phyloP scores from a whole-genome alignment of 768 basidiomycete species.

The Mycena chlorophos region DNA sequence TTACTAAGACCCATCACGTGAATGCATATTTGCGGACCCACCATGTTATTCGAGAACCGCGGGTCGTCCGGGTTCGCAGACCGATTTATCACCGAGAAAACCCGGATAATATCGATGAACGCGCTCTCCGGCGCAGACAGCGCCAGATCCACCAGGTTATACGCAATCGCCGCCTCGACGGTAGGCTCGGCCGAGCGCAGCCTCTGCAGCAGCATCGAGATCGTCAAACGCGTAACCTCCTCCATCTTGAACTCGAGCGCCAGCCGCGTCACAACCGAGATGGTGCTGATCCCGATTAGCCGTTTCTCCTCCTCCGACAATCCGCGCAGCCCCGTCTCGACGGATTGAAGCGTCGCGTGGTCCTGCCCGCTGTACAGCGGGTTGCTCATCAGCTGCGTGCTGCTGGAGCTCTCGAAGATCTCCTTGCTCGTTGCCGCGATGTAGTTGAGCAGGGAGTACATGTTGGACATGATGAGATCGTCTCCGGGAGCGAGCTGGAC shows the following conservation, averaged over 20 bases:
- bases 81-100: slow-evolving; percentile 82
- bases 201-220: slow-evolving; percentile 91
- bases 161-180: slow-evolving; percentile 88
- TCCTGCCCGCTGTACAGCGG: slow-evolving; percentile 47
- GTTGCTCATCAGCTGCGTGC: slow-evolving; percentile 42
- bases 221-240: slow-evolving; percentile 84
- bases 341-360: slow-evolving; percentile 52
- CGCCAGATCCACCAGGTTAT: slow-evolving; percentile 89
- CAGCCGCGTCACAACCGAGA: slow-evolving; percentile 85
- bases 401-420: slow-evolving; percentile 52
- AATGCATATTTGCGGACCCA: slow-evolving; percentile 26
- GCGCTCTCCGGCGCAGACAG: slow-evolving; percentile 72
- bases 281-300: slow-evolving; percentile 85
- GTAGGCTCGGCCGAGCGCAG: slow-evolving; percentile 81
- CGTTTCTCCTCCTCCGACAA: slow-evolving; percentile 83
- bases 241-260: slow-evolving; percentile 85
- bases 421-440: slow-evolving; percentile 84
- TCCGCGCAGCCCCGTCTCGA: slow-evolving; percentile 63
- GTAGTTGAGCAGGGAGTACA: slow-evolving; percentile 95
- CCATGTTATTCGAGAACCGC: slow-evolving; percentile 87
- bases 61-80: slow-evolving; percentile 89
- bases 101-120: slow-evolving; percentile 80
- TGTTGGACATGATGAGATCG: slow-evolving; percentile 88
- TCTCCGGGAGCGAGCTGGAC: slow-evolving; percentile 78
- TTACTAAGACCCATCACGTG: neutral